Conservation (phyloP, 1,284 basidiomycete genomes). For the Malassezia arunalokei region DNA sequence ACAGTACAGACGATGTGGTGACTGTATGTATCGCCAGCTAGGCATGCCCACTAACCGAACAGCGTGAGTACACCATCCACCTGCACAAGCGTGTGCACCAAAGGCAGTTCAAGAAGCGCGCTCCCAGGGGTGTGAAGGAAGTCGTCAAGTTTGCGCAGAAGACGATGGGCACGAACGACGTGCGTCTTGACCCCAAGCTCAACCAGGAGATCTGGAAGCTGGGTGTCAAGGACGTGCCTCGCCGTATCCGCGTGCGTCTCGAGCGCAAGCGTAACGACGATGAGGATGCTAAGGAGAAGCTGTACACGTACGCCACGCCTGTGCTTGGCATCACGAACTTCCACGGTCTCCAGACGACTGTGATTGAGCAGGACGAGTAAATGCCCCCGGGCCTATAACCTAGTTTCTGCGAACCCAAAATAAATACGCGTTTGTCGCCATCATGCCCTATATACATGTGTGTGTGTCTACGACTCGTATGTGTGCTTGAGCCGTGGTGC, state of each 20-base stretch:
- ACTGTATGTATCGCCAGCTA: slow-evolving; percentile 18
- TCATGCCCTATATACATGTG: neutral
- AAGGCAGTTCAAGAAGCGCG: slow-evolving; percentile 44
- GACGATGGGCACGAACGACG: slow-evolving; percentile 46
- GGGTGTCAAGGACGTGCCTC: slow-evolving; percentile 45
- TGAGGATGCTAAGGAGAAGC: slow-evolving; percentile 47
- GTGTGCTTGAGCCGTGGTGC: slow-evolving; percentile 1
- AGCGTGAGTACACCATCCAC: slow-evolving; percentile 46
- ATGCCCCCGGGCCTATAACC: neutral
- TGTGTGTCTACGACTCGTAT: slow-evolving; percentile 1
- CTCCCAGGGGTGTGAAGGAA: slow-evolving; percentile 44
- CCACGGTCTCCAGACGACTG: slow-evolving; percentile 44
- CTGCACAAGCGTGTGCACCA: slow-evolving; percentile 45
- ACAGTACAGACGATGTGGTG: slow-evolving; percentile 25
- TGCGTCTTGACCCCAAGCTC: slow-evolving; percentile 46
- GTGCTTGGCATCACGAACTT: slow-evolving; percentile 43
- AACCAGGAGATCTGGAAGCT: slow-evolving; percentile 47
- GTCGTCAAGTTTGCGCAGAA: slow-evolving; percentile 44
- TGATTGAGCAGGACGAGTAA: slow-evolving; percentile 41
- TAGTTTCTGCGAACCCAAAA: slow-evolving; percentile 3
- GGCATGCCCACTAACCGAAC: slow-evolving; percentile 4
- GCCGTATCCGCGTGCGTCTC: slow-evolving; percentile 41
- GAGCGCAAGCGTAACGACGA: slow-evolving; percentile 47
- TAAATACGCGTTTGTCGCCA: slow-evolving; percentile 1
- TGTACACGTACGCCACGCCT: slow-evolving; percentile 43